phyloP scores from a whole-genome alignment of 2,329 filamentous ascomycete species.

The Colletotrichum musicola region DNA sequence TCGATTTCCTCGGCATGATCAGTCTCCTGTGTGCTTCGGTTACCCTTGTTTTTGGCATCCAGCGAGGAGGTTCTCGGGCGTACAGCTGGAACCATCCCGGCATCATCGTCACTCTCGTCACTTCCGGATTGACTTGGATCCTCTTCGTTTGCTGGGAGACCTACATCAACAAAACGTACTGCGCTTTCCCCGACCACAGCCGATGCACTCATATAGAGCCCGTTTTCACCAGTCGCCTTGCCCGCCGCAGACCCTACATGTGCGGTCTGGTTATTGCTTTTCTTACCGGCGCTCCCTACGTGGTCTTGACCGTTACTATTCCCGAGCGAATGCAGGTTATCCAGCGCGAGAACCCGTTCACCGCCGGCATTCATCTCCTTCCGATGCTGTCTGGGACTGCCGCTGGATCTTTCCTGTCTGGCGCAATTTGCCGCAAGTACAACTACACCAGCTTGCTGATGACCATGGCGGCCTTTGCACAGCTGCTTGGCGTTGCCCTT shows the following conservation, averaged over 20 bases:
- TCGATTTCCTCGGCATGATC: slow-evolving; percentile 66
- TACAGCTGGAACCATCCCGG: slow-evolving; percentile 64
- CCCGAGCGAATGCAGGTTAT: slow-evolving; percentile 73
- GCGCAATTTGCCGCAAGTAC: slow-evolving; percentile 63
- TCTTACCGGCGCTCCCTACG: slow-evolving; percentile 69
- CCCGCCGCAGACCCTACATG: slow-evolving; percentile 62
- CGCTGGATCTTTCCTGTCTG: slow-evolving; percentile 67
- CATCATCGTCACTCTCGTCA: slow-evolving; percentile 62
- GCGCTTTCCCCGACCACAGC: slow-evolving; percentile 17
- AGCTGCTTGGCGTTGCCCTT: slow-evolving; percentile 65
- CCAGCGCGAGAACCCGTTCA: slow-evolving; percentile 64
- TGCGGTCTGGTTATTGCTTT: slow-evolving; percentile 65
- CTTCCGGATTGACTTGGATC: slow-evolving; percentile 62
- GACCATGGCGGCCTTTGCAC: slow-evolving; percentile 61
- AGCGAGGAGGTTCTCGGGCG: slow-evolving; percentile 67
- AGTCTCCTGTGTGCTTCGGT: slow-evolving; percentile 65
- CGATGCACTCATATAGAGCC: slow-evolving; percentile 57
- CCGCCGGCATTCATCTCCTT: slow-evolving; percentile 68
- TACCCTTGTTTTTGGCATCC: slow-evolving; percentile 67
- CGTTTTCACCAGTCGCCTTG: slow-evolving; percentile 66
- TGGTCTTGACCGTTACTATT: slow-evolving; percentile 69
- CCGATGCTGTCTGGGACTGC: slow-evolving; percentile 70
- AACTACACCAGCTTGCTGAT: slow-evolving; percentile 68
- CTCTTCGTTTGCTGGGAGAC: slow-evolving; percentile 65
- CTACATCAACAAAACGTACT: slow-evolving; percentile 44